These are phyloP conservation scores for Vaccinium vitisidaea DNA, from an alignment of 148 eudicot genomes.

Conservation along the genomic window DNA sequence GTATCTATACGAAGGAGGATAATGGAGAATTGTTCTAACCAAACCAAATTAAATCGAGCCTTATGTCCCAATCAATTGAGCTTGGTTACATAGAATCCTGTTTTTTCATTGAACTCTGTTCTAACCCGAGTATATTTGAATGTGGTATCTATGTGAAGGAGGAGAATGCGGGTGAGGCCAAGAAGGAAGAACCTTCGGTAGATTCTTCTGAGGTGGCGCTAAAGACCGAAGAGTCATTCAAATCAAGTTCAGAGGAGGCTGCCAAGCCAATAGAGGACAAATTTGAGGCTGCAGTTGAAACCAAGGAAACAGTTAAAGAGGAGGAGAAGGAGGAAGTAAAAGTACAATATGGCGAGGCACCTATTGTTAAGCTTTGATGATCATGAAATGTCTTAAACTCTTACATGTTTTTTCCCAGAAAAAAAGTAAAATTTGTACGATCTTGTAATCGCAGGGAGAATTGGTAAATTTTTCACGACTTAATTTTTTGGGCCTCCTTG, in stretches of 20 bases:
- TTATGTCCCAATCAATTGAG: too few relatives aligned
- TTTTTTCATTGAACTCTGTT: too few relatives aligned
- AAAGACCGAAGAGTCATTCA: background rate
- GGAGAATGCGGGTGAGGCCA: conserved; percentile 38
- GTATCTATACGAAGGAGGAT: conserved; percentile 28
- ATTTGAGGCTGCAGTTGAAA: conserved; percentile 29
- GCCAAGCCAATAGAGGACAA: conserved; percentile 13
- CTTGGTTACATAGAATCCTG: too few relatives aligned
- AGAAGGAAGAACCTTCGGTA: conserved; percentile 5
- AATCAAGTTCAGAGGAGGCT: conserved; percentile 23
- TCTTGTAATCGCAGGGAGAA: background rate
- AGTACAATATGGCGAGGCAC: conserved; percentile 23
- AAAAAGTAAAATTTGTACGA: background rate
- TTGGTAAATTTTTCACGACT: background rate
- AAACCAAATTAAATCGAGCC: too few relatives aligned
- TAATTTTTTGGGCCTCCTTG: conserved; percentile 13
- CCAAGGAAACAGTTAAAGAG: conserved; percentile 15
- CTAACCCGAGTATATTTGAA: background rate
- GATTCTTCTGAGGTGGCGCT: background rate
- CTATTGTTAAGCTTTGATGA: conserved; percentile 38
- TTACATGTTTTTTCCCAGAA: background rate
- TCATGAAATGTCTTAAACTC: background rate
- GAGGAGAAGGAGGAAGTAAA: conserved; percentile 3
- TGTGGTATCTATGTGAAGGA: conserved; percentile 25
- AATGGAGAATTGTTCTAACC: too few relatives aligned